A percentile compares a stretch with the other conserved stretches of the same genome.
Conservation (phyloP, 352 stramenopile species). For the Globisporangium echinulatum region DNA sequence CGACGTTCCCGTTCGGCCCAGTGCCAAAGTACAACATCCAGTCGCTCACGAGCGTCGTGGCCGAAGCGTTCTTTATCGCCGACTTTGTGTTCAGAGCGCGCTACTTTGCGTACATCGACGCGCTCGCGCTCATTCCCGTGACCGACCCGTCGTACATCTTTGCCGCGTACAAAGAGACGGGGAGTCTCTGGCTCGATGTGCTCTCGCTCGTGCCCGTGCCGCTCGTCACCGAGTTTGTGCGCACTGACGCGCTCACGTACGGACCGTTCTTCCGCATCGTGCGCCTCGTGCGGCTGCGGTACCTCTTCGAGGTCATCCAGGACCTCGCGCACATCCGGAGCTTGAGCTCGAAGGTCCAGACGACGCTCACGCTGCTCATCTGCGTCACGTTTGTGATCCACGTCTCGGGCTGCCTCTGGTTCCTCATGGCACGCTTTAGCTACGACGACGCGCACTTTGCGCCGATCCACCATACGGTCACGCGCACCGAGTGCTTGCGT, state of each 20-base stretch:
- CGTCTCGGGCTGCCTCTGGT: constrained; percentile 63
- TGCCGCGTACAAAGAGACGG: constrained; percentile 44
- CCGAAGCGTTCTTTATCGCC: constrained; percentile 47
- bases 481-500: constrained; percentile 35
- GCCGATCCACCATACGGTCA: constrained; percentile 19
- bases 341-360: constrained; percentile 57
- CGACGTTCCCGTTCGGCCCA: constrained; percentile 38
- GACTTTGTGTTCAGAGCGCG: constrained; percentile 48
- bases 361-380: constrained; percentile 49
- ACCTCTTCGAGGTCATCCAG: constrained; percentile 43
- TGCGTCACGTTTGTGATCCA: constrained; percentile 61
- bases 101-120: constrained; percentile 65
- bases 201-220: constrained; percentile 50
- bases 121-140: constrained; percentile 54
- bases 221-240: constrained; percentile 42
- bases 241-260: constrained; percentile 28
- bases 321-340: constrained; percentile 45
- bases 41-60: constrained; percentile 39
- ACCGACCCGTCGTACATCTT: constrained; percentile 65
- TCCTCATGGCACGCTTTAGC: constrained; percentile 62
- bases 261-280: constrained; percentile 40
- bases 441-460: constrained; percentile 26
- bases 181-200: constrained; percentile 44
- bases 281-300: constrained; percentile 41
- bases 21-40: constrained; percentile 36